These are phyloP conservation scores for Sanguinoderma infundibulare DNA, from an alignment of 1,284 basidiomycete genomes.

Conservation along the genomic window DNA sequence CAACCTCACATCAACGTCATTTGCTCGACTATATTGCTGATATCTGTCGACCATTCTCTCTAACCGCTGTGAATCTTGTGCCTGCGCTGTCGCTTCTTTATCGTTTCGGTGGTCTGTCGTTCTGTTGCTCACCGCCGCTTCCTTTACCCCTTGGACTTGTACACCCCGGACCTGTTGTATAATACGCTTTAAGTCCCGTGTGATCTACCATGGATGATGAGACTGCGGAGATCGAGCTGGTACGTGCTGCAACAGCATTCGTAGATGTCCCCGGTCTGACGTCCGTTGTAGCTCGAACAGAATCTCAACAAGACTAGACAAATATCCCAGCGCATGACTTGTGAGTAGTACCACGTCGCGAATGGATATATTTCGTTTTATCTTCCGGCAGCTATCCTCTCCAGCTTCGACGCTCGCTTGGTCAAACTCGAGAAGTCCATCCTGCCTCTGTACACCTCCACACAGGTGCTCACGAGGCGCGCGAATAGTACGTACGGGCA, in stretches of 20 bases:
- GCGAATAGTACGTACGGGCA: conserved; percentile 60
- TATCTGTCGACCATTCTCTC: too few relatives aligned
- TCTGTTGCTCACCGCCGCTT: not conserved
- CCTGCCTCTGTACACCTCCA: conserved; percentile 73
- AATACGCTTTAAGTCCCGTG: not conserved
- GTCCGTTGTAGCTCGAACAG: conserved; percentile 67
- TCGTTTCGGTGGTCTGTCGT: not conserved
- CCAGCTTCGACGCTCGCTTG: conserved; percentile 77
- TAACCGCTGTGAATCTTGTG: too few relatives aligned
- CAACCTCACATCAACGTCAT: not conserved
- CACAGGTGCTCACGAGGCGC: conserved; percentile 73
- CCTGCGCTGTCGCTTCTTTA: not conserved
- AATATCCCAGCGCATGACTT: conserved; percentile 82
- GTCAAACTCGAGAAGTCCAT: conserved; percentile 84
- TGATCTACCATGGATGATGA: conserved; percentile 71
- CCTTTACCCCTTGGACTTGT: not conserved
- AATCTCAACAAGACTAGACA: conserved; percentile 83
- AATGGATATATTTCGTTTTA: conserved; percentile 1
- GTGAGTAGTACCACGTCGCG: conserved; percentile 45
- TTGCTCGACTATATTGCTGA: too few relatives aligned
- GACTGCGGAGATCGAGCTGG: conserved; percentile 77
- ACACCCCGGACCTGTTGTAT: not conserved
- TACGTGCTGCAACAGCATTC: conserved; percentile 34
- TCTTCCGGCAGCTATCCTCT: conserved; percentile 62
- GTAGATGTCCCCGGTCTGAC: not conserved